Conservation (phyloP, 2,329 filamentous ascomycete genomes). For the Macrophomina tecta region DNA sequence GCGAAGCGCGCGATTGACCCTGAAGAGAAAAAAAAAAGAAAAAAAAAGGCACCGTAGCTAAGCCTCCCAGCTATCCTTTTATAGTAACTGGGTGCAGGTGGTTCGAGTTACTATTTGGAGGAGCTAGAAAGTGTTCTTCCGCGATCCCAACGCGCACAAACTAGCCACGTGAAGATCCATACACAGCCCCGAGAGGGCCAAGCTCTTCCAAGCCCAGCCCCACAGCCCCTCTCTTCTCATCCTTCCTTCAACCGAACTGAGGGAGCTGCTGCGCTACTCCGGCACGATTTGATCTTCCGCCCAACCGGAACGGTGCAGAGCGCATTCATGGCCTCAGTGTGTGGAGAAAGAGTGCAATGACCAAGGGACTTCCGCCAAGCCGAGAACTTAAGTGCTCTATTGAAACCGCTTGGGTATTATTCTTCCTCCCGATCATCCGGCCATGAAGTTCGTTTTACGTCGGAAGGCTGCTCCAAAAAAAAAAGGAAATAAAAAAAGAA, state of each 20-base stretch:
- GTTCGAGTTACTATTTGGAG: not conserved
- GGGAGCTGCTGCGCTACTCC: not conserved
- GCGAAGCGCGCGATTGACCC: not conserved
- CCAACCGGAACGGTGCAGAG: not conserved
- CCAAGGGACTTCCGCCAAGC: not conserved
- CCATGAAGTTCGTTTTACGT: not conserved
- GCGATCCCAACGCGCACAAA: not conserved
- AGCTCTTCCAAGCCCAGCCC: not conserved
- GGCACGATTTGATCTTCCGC: constrained; percentile 1
- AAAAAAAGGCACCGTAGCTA: too few species aligned
- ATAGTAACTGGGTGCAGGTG: not conserved
- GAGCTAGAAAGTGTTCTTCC: not conserved
- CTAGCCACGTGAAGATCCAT: not conserved
- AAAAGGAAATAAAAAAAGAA: not conserved
- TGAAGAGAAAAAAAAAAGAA: not conserved
- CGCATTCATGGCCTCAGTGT: not conserved
- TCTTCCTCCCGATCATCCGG: not conserved
- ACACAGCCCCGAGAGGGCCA: not conserved
- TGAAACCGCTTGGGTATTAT: not conserved
- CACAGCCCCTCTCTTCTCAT: not conserved
- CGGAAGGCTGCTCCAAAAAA: not conserved
- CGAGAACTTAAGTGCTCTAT: not conserved
- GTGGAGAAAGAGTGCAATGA: not conserved
- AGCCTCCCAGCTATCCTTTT: not conserved
- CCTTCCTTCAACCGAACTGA: not conserved